Base-by-base conservation (phyloP, 176 grass and related monocot species). In the Poa pratensis region DNA sequence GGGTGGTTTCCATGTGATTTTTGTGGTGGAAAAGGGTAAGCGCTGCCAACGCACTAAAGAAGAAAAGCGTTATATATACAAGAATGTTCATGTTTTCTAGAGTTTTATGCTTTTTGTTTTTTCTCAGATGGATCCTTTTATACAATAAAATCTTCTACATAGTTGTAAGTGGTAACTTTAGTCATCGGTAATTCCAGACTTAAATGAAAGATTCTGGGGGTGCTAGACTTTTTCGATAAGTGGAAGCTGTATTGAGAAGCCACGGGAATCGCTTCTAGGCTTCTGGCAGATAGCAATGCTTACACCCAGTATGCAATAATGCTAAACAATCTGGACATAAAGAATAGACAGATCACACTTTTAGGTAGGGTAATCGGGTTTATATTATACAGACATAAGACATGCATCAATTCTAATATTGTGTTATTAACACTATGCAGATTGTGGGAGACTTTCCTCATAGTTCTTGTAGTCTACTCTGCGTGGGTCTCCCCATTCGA, bases 401-500 rank as follows among this genome's bases (percentile, higher is more conserved):
- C 13, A 30, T 4, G 30, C n/a, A 69, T 53, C 13, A 42, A 61
- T 88, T 71, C 82, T 88, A 34, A 84, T 40, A 50, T 84, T 27
- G 13, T 20, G 8, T 59, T 83, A 43, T 46, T 91, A n/a, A 45
- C 69, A 65, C 55, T 84, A 23, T 82, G 81, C 92, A 94, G 87
- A 90, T 42, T 55, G 42, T 98, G 96, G 96, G 91, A 95, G 83
- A 90, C 81, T 52, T 95, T 88, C 80, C 88, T 98, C 69, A 94
- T 98, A 73, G 61, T 98, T 76, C 87, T 98, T 43, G 96, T 98
- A 15, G 28, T 90, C n/a, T 98, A 98, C 85, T 90, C 96, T 78
- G 93, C 96, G 0, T 98, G 96, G 96, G 89, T 95, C 34, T 98
- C 96, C 40, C 96, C 96, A 11, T 98, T 98, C 23, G 96, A 98